Percentiles rank a stretch among this genome's conserved stretches.
phyloP scores from a whole-genome alignment of 768 basidiomycete genomes.

The Amanita subjunquillea region DNA sequence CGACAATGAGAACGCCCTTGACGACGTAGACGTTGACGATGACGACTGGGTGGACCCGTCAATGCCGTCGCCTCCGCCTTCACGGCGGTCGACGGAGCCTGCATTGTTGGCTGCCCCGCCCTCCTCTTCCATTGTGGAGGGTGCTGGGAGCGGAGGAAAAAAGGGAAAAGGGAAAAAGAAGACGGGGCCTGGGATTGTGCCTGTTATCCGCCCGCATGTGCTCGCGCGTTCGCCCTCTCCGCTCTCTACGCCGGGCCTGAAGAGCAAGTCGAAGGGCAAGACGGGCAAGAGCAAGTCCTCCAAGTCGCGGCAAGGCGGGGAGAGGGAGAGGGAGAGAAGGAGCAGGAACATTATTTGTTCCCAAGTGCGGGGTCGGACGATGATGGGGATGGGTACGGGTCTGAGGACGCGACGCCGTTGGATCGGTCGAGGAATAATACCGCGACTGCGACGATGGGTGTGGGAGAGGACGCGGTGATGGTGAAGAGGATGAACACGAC shows the following conservation, averaged over 20 bases:
- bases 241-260: background rate
- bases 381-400: background rate
- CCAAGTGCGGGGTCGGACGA: conserved; percentile 40
- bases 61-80: conserved; percentile 22
- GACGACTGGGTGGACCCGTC: conserved; percentile 67
- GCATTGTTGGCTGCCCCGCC: background rate
- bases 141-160: background rate
- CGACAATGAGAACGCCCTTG: background rate
- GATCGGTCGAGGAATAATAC: conserved; percentile 14
- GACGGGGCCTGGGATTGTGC: conserved; percentile 30
- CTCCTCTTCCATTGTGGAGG: no score
- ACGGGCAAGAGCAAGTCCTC: background rate
- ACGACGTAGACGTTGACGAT: conserved; percentile 35
- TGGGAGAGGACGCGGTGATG: conserved; percentile 10
- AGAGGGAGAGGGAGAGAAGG: background rate
- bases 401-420: conserved; percentile 5
- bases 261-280: background rate
- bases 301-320: background rate
- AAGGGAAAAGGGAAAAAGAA: conserved; percentile 30
- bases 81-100: background rate
- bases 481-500: conserved; percentile 56
- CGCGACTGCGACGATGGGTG: background rate
- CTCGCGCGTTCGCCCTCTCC: conserved; percentile 9
- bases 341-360: conserved; percentile 49
- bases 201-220: conserved; percentile 27